A percentile compares a stretch with the other conserved stretches of the same genome.
These are phyloP conservation scores for Fusarium redolens DNA, from an alignment of 2,329 filamentous ascomycete species.

Conservation along the genomic window DNA sequence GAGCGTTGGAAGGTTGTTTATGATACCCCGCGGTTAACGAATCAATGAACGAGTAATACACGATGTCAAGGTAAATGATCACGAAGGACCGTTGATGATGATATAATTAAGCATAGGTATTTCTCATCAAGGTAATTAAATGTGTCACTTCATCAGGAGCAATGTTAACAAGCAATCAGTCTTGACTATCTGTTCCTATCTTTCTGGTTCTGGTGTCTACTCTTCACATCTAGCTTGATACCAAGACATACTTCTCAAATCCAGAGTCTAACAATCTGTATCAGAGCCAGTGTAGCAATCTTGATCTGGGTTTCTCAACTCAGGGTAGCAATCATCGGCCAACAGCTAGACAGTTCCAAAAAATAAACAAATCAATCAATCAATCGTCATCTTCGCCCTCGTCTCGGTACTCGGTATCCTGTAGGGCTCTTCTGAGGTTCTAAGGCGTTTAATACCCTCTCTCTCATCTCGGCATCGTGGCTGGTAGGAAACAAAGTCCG, in stretches of 20 bases:
- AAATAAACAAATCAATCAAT: neutral
- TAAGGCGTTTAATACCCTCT: neutral
- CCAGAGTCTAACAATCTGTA: neutral
- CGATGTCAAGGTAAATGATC: neutral
- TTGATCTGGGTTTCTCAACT: neutral
- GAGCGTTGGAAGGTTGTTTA: neutral
- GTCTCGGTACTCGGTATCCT: neutral
- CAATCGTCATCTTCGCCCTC: neutral
- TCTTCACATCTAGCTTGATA: neutral
- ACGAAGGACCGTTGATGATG: neutral
- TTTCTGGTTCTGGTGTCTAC: neutral
- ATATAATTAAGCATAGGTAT: neutral
- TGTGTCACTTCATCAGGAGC: neutral
- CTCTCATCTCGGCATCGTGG: neutral
- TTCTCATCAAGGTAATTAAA: no score
- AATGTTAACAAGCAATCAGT: neutral
- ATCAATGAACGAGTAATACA: constrained; percentile 13
- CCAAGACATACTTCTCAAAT: neutral
- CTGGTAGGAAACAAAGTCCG: neutral
- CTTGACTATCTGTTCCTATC: neutral
- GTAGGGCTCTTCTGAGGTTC: neutral
- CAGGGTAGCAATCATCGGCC: neutral
- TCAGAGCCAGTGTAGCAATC: neutral
- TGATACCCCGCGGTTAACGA: constrained; percentile 36
- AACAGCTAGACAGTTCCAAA: neutral